Evolutionary conservation across 768 basidiomycete genomes (phyloP).

Genomic region (Russula compacta): DNA sequence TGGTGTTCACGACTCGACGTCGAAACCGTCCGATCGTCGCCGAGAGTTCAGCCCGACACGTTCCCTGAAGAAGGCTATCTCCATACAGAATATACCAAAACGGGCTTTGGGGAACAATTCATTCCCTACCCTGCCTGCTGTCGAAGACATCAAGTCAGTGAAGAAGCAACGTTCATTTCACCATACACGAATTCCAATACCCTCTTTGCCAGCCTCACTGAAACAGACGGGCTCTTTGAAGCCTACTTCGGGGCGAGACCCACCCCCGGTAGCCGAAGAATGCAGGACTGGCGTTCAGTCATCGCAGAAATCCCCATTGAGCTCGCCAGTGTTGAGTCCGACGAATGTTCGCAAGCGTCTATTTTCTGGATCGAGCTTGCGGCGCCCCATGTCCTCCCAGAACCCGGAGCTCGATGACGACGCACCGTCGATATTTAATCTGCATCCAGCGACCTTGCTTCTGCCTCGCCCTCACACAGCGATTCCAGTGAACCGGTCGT

Average conservation of each 20-base stretch:
- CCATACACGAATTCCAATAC: slow-evolving; percentile 45
- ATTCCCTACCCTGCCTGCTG: slow-evolving; percentile 25
- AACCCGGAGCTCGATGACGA: slow-evolving; percentile 40
- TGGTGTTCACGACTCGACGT: background rate
- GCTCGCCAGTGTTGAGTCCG: slow-evolving; percentile 14
- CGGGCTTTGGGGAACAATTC: slow-evolving; percentile 24
- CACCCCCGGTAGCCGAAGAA: slow-evolving; percentile 3
- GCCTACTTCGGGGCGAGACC: slow-evolving; percentile 8
- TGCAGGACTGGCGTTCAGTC: slow-evolving; percentile 16
- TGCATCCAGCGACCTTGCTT: slow-evolving; percentile 19
- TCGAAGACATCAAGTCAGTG: slow-evolving; percentile 30
- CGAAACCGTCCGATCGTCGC: background rate
- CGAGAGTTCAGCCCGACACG: slow-evolving; percentile 19
- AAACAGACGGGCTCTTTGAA: slow-evolving; percentile 24
- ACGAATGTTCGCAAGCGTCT: slow-evolving; percentile 42
- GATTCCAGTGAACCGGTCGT: background rate
- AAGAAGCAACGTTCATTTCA: slow-evolving; percentile 59
- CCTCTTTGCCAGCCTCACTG: slow-evolving; percentile 33
- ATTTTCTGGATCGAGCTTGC: slow-evolving; percentile 48
- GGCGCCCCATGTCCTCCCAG: slow-evolving; percentile 44
- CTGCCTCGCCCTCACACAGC: slow-evolving; percentile 2
- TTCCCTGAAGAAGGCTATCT: slow-evolving; percentile 45
- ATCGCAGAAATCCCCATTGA: slow-evolving; percentile 10
- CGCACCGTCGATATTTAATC: slow-evolving; percentile 43
- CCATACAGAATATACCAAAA: slow-evolving; percentile 42